Evolutionary conservation across 1,284 basidiomycete species (phyloP), one percentile per base, ranked within the genome.

Genomic region (Schizopora paradoxa): DNA sequence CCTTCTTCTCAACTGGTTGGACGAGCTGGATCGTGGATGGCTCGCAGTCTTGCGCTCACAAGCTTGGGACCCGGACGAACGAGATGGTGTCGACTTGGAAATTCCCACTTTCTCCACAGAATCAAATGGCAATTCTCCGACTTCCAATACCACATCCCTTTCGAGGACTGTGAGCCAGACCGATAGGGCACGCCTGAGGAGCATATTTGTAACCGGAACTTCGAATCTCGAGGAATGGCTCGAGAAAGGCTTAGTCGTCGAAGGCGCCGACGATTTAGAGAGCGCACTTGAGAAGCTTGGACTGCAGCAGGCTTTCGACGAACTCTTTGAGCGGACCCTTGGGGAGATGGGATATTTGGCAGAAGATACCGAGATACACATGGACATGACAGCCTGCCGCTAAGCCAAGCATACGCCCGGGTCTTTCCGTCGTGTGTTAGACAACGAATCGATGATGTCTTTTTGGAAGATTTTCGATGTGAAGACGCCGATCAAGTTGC

Each of bases 11-110:
- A 73, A 78, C 46, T 82, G 77, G 68, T 64, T 87, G 14, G 75
- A 78, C 54, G 79, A 85, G 55, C 68, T 88, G 23, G 86, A 88
- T 58, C 68, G 73, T 41, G 82, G 76, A 0, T 88, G 86, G 86
- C 54, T 77, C 11, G 70, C 74, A 16, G 78, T 83, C 1, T 67
- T 88, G 18, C 69, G 70, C 31, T 63, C 65, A 5, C 78, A 84
- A 52, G 66, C 72, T 2, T 88, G 85, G 86, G 76, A 84, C 51
- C 66, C 77, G 1, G 61, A 60, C 4, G 51, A 61, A 6, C 65
- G 65, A 5, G 58, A 58, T 6, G 80, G 78, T 3, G 60, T 70
- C 5, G 79, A 82, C 52, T 58, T 77, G 22, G 56, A 70, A 10
- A 52, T 70, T 5, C 62, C 67, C 8, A 62, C 66, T 2, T 61